These are phyloP conservation scores for Paramecium primaurelia DNA, from an alignment of 73 alveolate genomes.

Conservation along the genomic window DNA sequence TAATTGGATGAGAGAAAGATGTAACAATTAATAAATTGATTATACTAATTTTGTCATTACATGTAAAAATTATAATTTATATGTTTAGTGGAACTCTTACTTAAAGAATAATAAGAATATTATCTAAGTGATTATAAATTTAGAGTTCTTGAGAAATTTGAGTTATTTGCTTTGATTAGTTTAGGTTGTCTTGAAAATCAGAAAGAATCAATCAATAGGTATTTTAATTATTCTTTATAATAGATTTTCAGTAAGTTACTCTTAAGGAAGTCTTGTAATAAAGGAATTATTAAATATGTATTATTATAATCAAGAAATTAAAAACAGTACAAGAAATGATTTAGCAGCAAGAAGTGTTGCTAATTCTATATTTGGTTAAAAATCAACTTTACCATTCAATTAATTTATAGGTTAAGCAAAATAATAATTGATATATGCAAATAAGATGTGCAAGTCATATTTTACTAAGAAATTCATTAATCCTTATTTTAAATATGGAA, in stretches of 20 bases:
- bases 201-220: conserved; percentile 47
- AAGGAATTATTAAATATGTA: neutral
- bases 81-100: neutral
- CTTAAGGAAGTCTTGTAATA: neutral
- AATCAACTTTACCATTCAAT: neutral
- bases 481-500: neutral
- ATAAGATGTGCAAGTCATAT: conserved; percentile 27
- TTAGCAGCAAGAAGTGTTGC: conserved; percentile 39
- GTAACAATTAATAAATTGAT: neutral
- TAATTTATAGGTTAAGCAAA: neutral
- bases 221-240: neutral
- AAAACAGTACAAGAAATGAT: conserved; percentile 19
- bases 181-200: conserved; percentile 22
- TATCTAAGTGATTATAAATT: conserved; percentile 28
- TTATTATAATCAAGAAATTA: neutral
- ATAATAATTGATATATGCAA: conserved; percentile 19
- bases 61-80: neutral
- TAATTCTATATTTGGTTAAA: neutral
- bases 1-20: conserved; percentile 48
- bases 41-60: conserved; percentile 40
- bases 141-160: conserved; percentile 14
- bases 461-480: conserved; percentile 17
- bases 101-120: conserved; percentile 34
- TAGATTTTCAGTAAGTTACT: conserved; percentile 26
- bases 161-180: conserved; percentile 24